Evolutionary conservation across 2,329 filamentous ascomycete genomes (phyloP).

Genomic region (Diaporthe sp.): DNA sequence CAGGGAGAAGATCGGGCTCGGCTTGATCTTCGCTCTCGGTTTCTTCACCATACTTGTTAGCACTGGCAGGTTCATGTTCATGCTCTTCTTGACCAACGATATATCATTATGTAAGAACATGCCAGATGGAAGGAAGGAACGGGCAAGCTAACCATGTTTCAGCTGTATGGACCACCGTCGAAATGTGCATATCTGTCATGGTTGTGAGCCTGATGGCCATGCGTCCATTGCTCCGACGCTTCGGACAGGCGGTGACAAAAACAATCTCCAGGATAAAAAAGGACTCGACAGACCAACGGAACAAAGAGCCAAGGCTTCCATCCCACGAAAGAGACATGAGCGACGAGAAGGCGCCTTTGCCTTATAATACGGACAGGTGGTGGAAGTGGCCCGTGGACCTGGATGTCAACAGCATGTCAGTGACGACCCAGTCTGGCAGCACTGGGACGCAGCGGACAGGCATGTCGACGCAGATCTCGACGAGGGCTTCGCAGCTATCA

Average conservation of each 20-base stretch:
- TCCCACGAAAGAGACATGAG: neutral
- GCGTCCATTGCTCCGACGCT: constrained; percentile 33
- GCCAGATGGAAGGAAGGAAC: neutral
- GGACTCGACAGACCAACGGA: neutral
- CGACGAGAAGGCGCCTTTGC: neutral
- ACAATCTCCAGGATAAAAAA: neutral
- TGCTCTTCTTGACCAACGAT: constrained; percentile 37
- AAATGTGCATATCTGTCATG: constrained; percentile 35
- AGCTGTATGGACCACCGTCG: constrained; percentile 38
- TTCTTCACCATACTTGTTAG: constrained; percentile 38
- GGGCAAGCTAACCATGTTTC: neutral
- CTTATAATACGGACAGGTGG: constrained; percentile 29
- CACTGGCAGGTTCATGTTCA: constrained; percentile 38
- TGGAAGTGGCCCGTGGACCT: constrained; percentile 31
- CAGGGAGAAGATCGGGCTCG: constrained; percentile 34
- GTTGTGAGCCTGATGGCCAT: constrained; percentile 38
- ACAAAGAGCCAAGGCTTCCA: neutral
- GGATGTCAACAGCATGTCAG: constrained; percentile 28
- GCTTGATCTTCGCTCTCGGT: constrained; percentile 36
- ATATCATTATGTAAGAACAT: constrained; percentile 35
- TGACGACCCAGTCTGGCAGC: constrained; percentile 12
- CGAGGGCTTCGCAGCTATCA: neutral
- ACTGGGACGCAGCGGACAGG: neutral
- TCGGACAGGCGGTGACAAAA: constrained; percentile 14
- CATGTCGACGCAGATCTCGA: neutral